phyloP scores from a whole-genome alignment of 1,139 yeast species.

The Hyphopichia pseudoburtonii region DNA sequence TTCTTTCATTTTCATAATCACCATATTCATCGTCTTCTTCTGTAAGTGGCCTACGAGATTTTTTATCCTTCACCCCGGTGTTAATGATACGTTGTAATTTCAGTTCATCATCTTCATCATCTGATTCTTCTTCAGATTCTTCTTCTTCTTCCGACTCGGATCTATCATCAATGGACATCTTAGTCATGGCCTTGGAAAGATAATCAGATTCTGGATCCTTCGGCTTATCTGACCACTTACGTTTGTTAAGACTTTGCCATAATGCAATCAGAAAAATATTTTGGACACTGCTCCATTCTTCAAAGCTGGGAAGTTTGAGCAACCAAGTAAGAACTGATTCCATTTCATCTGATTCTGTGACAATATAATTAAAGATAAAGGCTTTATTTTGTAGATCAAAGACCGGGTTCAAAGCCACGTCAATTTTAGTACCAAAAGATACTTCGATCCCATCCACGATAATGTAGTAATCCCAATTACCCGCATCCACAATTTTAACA shows the following conservation, averaged over 20 bases:
- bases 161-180: no score
- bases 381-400: constrained; percentile 58
- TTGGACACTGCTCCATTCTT: background rate
- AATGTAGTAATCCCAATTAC: constrained; percentile 54
- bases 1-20: constrained; percentile 17
- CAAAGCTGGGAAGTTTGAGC: no score
- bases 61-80: constrained; percentile 2
- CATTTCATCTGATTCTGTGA: no score
- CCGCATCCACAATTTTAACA: constrained; percentile 42
- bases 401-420: constrained; percentile 49
- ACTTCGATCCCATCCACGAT: constrained; percentile 24
- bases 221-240: constrained; percentile 10
- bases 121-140: constrained; percentile 13
- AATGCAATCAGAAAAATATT: no score
- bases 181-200: no score
- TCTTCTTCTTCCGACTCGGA: constrained; percentile 8
- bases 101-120: constrained; percentile 11
- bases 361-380: constrained; percentile 64
- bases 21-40: constrained; percentile 23
- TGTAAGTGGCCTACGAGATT: constrained; percentile 10
- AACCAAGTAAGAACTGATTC: background rate
- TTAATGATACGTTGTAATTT: constrained; percentile 2
- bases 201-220: constrained; percentile 12
- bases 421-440: background rate
- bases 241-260: no score